Evolutionary conservation across 345 rosid genomes (phyloP).

Genomic region (Bruguiera sexangula): DNA sequence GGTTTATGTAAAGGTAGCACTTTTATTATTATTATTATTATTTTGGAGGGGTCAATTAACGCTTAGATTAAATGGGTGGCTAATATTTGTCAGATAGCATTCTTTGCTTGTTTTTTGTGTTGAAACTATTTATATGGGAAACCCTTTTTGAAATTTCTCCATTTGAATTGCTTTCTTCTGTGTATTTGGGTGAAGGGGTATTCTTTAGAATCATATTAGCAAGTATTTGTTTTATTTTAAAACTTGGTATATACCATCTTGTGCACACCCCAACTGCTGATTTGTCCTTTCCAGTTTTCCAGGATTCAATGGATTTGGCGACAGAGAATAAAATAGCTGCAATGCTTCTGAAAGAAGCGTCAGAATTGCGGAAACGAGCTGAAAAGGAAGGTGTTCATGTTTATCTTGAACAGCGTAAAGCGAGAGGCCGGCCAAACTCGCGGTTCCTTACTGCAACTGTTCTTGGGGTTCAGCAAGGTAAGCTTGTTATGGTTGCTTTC

Average conservation of each 20-base stretch:
- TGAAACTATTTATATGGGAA: no score
- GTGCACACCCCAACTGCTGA: not conserved
- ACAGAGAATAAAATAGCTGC: slow-evolving; percentile 90
- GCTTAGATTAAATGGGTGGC: no score
- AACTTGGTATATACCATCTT: not conserved
- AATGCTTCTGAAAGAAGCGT: slow-evolving; percentile 83
- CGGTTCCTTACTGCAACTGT: slow-evolving; percentile 90
- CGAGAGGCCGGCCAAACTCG: slow-evolving; percentile 72
- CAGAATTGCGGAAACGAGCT: slow-evolving; percentile 75
- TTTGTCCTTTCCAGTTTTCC: slow-evolving; percentile 5
- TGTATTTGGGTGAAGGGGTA: no score
- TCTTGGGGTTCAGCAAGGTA: slow-evolving; percentile 89
- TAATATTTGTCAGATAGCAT: no score
- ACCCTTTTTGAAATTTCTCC: no score
- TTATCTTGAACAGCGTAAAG: slow-evolving; percentile 62
- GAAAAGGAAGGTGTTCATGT: slow-evolving; percentile 75
- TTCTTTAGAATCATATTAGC: not conserved
- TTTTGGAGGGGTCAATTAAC: no score
- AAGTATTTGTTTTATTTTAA: not conserved
- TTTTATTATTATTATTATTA: no score
- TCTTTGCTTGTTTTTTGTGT: no score
- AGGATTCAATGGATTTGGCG: slow-evolving; percentile 69
- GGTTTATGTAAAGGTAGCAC: no score
- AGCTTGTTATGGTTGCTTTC: slow-evolving; percentile 4
- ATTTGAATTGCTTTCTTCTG: no score